Percentiles rank a stretch among this genome's conserved stretches.
Evolutionary conservation across 805 yeast genomes (phyloP).

Genomic region (Suhomyces vadensis): DNA sequence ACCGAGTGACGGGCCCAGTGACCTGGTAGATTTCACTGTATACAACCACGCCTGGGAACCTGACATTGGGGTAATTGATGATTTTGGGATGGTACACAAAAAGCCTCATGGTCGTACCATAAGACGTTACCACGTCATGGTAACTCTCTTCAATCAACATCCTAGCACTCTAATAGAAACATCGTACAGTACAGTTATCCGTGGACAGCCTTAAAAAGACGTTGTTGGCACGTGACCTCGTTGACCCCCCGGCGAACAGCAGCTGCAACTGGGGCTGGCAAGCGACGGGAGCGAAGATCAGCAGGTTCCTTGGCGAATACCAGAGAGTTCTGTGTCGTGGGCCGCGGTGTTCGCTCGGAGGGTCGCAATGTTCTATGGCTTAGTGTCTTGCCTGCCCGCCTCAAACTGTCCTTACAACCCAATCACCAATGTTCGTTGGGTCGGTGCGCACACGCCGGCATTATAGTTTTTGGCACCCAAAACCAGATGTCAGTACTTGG

Average conservation of each 20-base stretch:
- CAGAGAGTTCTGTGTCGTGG: too few species aligned
- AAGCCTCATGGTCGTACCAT: constrained; percentile 66
- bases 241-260: too few species aligned
- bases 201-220: too few species aligned
- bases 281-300: too few species aligned
- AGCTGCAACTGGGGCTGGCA: too few species aligned
- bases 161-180: background rate
- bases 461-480: background rate
- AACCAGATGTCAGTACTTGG: background rate
- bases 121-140: constrained; percentile 65
- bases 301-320: too few species aligned
- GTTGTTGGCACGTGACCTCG: too few species aligned
- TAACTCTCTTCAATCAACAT: constrained; percentile 71
- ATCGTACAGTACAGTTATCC: background rate
- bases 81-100: constrained; percentile 67
- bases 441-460: background rate
- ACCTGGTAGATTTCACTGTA: constrained; percentile 82
- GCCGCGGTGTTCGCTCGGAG: too few species aligned
- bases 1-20: constrained; percentile 78
- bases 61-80: constrained; percentile 72
- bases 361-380: too few species aligned
- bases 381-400: too few species aligned
- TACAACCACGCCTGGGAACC: constrained; percentile 78
- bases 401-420: too few species aligned
- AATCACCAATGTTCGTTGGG: too few species aligned